A percentile compares a stretch with the other conserved stretches of the same genome.
These are phyloP conservation scores for Aspergillus candidus DNA, from an alignment of 2,329 filamentous ascomycete genomes.

Conservation along the genomic window DNA sequence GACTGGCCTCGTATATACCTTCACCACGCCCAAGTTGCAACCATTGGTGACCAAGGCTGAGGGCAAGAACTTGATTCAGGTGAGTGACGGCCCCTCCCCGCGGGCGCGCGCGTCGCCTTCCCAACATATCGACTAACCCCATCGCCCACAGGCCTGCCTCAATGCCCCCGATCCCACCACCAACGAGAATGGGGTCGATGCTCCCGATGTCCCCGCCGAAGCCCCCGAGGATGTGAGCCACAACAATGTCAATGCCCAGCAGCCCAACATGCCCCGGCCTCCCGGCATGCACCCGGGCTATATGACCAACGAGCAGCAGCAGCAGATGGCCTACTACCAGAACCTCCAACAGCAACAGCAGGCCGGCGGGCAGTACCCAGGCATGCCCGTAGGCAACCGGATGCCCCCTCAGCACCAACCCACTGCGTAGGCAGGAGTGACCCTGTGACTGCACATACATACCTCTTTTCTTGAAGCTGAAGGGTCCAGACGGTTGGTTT, in stretches of 20 bases:
- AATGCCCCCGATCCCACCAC: slow-evolving; percentile 90
- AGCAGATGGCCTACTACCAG: slow-evolving; percentile 75
- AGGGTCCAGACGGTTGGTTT: slow-evolving; percentile 22
- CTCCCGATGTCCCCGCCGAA: slow-evolving; percentile 65
- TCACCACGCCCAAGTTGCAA: slow-evolving; percentile 96
- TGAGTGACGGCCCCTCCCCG: slow-evolving; percentile 42
- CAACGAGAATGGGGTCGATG: slow-evolving; percentile 74
- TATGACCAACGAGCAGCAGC: slow-evolving; percentile 60
- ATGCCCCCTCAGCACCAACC: slow-evolving; percentile 80
- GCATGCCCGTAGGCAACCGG: slow-evolving; percentile 67
- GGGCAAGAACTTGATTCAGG: slow-evolving; percentile 99
- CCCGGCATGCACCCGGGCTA: slow-evolving; percentile 64
- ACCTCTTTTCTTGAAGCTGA: slow-evolving; percentile 16
- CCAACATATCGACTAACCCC: slow-evolving; percentile 12
- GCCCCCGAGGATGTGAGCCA: slow-evolving; percentile 84
- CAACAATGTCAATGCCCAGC: slow-evolving; percentile 66
- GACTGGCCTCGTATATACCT: slow-evolving; percentile 95
- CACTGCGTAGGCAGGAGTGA: slow-evolving; percentile 52
- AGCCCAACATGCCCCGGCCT: slow-evolving; percentile 61
- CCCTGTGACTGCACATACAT: slow-evolving; percentile 8
- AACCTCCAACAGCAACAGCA: slow-evolving; percentile 69
- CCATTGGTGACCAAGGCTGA: slow-evolving; percentile 96
- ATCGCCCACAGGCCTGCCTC: slow-evolving; percentile 70
- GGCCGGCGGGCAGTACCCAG: slow-evolving; percentile 61
- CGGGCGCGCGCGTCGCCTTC: background rate